Conservation (phyloP, 2,329 filamentous ascomycete genomes). For the Rosellinia necatrix region DNA sequence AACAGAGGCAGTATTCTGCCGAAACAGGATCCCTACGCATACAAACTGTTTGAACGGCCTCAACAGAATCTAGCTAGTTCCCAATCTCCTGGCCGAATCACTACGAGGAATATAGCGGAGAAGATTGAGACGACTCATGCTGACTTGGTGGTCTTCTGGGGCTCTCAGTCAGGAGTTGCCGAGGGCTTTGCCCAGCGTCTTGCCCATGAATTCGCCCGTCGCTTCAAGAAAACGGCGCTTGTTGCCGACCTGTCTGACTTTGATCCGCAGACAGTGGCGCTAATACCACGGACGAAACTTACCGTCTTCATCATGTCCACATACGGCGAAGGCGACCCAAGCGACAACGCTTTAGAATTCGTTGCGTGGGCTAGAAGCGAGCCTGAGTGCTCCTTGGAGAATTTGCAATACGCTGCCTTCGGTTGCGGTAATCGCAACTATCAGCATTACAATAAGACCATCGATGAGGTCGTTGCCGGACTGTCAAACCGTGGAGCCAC, state of each 20-base stretch:
- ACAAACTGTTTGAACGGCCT: slow-evolving; percentile 3
- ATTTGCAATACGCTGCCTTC: neutral
- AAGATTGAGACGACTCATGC: neutral
- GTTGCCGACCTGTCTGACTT: neutral
- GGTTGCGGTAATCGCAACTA: slow-evolving; percentile 4
- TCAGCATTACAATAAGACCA: neutral
- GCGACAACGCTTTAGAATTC: slow-evolving; percentile 1
- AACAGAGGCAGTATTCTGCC: neutral
- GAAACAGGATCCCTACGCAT: neutral
- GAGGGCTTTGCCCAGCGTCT: neutral
- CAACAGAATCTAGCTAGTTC: slow-evolving; percentile 30
- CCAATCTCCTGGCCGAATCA: neutral
- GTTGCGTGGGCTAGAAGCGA: neutral
- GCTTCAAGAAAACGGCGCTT: neutral
- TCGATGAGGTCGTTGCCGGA: neutral
- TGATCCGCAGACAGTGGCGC: neutral
- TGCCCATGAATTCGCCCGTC: neutral
- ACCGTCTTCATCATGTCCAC: slow-evolving; percentile 2
- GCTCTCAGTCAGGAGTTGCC: neutral
- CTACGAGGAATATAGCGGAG: neutral
- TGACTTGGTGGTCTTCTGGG: neutral
- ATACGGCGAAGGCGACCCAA: neutral
- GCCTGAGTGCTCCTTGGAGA: neutral
- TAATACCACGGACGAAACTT: neutral
- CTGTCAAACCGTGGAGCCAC: neutral